Conservation (phyloP, 2,329 filamentous ascomycete species). For the Monosporascus sp. region DNA sequence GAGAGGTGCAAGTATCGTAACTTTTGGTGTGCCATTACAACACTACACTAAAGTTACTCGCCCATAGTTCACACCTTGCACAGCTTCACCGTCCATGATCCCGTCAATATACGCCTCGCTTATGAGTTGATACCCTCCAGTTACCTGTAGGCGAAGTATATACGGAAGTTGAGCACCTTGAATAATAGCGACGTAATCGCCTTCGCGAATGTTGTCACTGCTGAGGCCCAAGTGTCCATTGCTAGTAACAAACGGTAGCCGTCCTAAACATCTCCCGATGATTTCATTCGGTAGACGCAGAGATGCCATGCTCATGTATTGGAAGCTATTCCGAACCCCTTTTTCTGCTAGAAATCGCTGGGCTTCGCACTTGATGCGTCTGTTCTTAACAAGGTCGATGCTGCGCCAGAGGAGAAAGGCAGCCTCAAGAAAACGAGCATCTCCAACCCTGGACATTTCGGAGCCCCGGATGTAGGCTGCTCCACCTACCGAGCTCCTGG, state of each 20-base stretch:
- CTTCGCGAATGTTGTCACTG: constrained; percentile 1
- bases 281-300: neutral
- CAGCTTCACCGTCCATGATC: constrained; percentile 7
- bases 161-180: constrained; percentile 4
- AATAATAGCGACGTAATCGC: constrained; percentile 4
- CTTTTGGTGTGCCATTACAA: no score
- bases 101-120: constrained; percentile 6
- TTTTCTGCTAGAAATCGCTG: no score
- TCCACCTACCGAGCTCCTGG: constrained; percentile 1
- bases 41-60: constrained; percentile 1
- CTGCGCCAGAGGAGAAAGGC: no score
- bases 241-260: constrained; percentile 4
- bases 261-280: constrained; percentile 1
- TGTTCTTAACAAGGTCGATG: no score
- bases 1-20: no score
- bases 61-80: constrained; percentile 1
- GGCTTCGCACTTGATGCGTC: no score
- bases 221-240: constrained; percentile 2
- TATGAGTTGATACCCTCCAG: constrained; percentile 2
- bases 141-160: constrained; percentile 1
- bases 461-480: no score
- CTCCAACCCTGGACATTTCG: no score
- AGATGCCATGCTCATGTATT: no score
- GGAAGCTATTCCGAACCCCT: no score
- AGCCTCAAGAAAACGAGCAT: no score